These are phyloP conservation scores for Amphibolis antarctica DNA, from an alignment of 106 monocot genomes.

Conservation along the genomic window DNA sequence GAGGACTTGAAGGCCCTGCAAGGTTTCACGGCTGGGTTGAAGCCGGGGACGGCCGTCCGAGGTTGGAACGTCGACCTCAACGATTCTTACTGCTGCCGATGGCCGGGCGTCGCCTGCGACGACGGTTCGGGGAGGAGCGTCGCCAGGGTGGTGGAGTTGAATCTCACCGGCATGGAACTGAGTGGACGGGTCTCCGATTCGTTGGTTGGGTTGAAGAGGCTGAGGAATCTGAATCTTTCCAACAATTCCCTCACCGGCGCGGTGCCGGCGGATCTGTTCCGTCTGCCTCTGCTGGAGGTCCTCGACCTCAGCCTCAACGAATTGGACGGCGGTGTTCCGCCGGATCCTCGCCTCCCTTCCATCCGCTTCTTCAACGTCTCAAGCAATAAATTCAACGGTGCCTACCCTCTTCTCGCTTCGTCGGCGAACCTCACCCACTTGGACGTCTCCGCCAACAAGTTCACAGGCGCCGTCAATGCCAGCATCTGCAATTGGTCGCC, in stretches of 20 bases:
- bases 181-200: constrained; percentile 4
- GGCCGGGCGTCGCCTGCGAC: constrained; percentile 19
- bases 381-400: constrained; percentile 19
- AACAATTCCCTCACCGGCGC: constrained; percentile 18
- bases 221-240: constrained; percentile 15
- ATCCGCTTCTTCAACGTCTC: constrained; percentile 26
- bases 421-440: constrained; percentile 6
- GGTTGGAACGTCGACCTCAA: constrained; percentile 10
- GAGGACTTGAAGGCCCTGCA: constrained; percentile 8
- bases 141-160: constrained; percentile 13
- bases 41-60: neutral
- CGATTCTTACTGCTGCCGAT: constrained; percentile 15
- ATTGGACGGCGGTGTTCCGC: constrained; percentile 14
- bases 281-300: constrained; percentile 3
- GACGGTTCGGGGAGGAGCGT: neutral
- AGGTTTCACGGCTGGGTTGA: neutral
- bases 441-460: constrained; percentile 15
- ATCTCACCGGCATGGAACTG: constrained; percentile 14
- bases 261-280: constrained; percentile 14
- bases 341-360: constrained; percentile 11
- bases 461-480: constrained; percentile 13
- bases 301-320: constrained; percentile 29
- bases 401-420: constrained; percentile 13
- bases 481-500: constrained; percentile 25
- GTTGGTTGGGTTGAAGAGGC: neutral